A percentile compares a stretch with the other conserved stretches of the same genome.
Evolutionary conservation across 495 filamentous ascomycete species (phyloP).

Genomic region (Aspergillus haitiensis): DNA sequence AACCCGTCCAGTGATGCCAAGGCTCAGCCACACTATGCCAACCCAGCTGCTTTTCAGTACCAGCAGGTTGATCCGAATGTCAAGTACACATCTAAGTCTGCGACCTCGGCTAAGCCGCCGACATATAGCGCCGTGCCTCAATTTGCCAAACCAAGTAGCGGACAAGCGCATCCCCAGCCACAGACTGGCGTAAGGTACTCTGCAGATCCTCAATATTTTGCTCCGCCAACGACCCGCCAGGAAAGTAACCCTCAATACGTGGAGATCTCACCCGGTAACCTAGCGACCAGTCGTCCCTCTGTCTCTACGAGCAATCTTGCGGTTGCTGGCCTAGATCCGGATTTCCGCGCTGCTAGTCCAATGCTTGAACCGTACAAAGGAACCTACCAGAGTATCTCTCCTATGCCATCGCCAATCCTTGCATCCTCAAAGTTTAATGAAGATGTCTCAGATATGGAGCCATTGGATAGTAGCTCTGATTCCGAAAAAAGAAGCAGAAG

Average conservation of each 20-base stretch:
- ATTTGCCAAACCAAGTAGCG: conserved; percentile 23
- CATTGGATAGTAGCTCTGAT: conserved; percentile 42
- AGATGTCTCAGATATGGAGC: conserved; percentile 53
- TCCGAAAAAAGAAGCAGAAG: conserved; percentile 35
- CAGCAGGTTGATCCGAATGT: conserved; percentile 46
- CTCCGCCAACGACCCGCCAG: conserved; percentile 11
- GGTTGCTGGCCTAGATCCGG: conserved; percentile 31
- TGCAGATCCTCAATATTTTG: conserved; percentile 24
- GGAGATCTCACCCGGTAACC: conserved; percentile 42
- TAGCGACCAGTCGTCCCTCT: conserved; percentile 33
- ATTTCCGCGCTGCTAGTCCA: conserved; percentile 69
- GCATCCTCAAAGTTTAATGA: conserved; percentile 45
- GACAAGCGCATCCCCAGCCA: conserved; percentile 23
- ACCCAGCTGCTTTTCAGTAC: conserved; percentile 41
- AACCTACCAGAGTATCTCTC: conserved; percentile 92
- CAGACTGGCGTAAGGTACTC: conserved; percentile 19
- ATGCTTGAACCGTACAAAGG: conserved; percentile 91
- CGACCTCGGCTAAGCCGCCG: conserved; percentile 21
- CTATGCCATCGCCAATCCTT: conserved; percentile 80
- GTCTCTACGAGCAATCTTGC: conserved; percentile 42
- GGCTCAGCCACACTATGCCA: conserved; percentile 33
- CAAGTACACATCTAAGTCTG: conserved; percentile 45
- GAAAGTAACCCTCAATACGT: conserved; percentile 42
- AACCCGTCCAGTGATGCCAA: conserved; percentile 31
- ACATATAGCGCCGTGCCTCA: conserved; percentile 24